Percentiles rank a stretch among this genome's conserved stretches.
Conservation (phyloP, 371 early-diverging fungal species). For the Rhizopus delemar region DNA sequence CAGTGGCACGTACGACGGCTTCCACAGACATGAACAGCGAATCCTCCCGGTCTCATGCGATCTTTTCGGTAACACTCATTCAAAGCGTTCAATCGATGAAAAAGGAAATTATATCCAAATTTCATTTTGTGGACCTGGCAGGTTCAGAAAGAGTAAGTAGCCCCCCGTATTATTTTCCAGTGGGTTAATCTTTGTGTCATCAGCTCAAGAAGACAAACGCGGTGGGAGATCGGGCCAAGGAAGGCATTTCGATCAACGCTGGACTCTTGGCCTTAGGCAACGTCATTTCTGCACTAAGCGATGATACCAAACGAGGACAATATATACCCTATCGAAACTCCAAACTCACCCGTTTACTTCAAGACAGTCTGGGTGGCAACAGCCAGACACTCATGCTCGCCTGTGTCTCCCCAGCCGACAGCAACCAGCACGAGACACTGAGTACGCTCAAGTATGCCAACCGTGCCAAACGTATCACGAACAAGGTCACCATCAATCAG, state of each 20-base stretch:
- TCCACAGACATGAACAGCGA: conserved; percentile 94
- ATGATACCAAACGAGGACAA: conserved; percentile 63
- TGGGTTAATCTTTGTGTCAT: conserved; percentile 72
- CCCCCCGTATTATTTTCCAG: conserved; percentile 63
- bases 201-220: conserved; percentile 92
- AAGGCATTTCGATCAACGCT: conserved; percentile 97
- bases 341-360: conserved; percentile 94
- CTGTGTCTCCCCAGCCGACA: conserved; percentile 79
- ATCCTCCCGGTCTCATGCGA: conserved; percentile 97
- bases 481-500: conserved; percentile 59
- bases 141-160: conserved; percentile 77
- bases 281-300: conserved; percentile 96
- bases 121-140: conserved; percentile 98
- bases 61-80: conserved; percentile 86
- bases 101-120: conserved; percentile 65
- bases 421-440: conserved; percentile 82
- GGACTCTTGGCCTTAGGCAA: conserved; percentile 97
- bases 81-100: conserved; percentile 38
- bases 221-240: conserved; percentile 91
- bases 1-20: conserved; percentile 85
- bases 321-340: conserved; percentile 96
- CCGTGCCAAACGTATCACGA: conserved; percentile 83
- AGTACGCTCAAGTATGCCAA: conserved; percentile 92
- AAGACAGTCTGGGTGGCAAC: conserved; percentile 94
- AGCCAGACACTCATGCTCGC: conserved; percentile 89